Conservation (phyloP, 2,329 filamentous ascomycete species). For the Podosphaera aphanis region DNA sequence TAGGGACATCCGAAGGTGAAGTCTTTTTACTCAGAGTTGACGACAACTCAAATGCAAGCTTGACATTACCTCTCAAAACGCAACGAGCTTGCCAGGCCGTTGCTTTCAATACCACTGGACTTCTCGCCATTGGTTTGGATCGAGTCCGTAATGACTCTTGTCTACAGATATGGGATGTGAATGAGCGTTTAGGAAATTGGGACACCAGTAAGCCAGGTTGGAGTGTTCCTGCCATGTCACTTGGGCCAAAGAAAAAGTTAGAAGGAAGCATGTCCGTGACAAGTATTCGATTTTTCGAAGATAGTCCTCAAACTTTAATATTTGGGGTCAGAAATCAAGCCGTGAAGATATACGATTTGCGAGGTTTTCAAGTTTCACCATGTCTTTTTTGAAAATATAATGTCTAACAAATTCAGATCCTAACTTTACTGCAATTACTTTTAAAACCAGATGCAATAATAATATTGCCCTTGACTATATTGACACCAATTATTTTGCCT, state of each 20-base stretch:
- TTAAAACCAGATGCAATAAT: slow-evolving; percentile 43
- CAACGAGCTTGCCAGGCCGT: slow-evolving; percentile 61
- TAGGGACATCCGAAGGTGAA: slow-evolving; percentile 53
- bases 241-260: slow-evolving; percentile 31
- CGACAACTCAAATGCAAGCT: slow-evolving; percentile 39
- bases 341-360: slow-evolving; percentile 53
- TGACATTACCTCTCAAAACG: slow-evolving; percentile 49
- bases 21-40: slow-evolving; percentile 54
- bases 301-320: slow-evolving; percentile 51
- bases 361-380: slow-evolving; percentile 28
- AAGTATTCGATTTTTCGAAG: slow-evolving; percentile 61
- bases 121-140: slow-evolving; percentile 58
- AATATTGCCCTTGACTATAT: slow-evolving; percentile 56
- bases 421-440: slow-evolving; percentile 29
- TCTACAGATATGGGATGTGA: slow-evolving; percentile 63
- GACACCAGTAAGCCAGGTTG: slow-evolving; percentile 25
- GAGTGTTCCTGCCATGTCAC: slow-evolving; percentile 8
- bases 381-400: neutral
- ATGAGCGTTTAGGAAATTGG: slow-evolving; percentile 28
- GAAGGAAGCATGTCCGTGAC: slow-evolving; percentile 53
- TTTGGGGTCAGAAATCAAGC: slow-evolving; percentile 55
- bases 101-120: slow-evolving; percentile 48
- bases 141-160: slow-evolving; percentile 62
- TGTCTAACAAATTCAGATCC: slow-evolving; percentile 20
- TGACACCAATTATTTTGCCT: slow-evolving; percentile 67